These are phyloP conservation scores for Ophiostoma piceae DNA, from an alignment of 2,329 filamentous ascomycete species.

Conservation along the genomic window DNA sequence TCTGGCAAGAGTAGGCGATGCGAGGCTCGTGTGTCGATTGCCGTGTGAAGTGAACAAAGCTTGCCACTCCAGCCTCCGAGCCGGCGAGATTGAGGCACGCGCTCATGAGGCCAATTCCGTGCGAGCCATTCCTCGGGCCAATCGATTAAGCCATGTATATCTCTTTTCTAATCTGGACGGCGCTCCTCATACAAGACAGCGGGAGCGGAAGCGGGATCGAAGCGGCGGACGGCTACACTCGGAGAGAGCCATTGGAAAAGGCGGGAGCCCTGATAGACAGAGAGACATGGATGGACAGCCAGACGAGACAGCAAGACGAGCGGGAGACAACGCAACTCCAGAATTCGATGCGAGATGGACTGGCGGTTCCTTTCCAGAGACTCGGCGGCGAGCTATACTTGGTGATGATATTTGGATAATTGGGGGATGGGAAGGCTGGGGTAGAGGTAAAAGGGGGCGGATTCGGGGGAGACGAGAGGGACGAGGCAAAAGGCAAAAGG, in stretches of 20 bases:
- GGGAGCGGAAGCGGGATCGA: neutral
- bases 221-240: neutral
- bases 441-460: slow-evolving; percentile 15
- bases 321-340: neutral
- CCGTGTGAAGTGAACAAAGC: neutral
- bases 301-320: neutral
- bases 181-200: neutral
- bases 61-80: neutral
- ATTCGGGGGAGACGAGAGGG: slow-evolving; percentile 7
- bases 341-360: neutral
- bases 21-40: neutral
- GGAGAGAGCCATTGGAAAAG: neutral
- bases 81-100: slow-evolving; percentile 1
- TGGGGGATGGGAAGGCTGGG: slow-evolving; percentile 14
- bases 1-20: neutral
- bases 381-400: neutral
- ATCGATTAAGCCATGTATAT: too few species aligned
- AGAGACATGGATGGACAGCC: neutral
- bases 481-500: neutral
- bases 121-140: neutral
- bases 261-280: neutral
- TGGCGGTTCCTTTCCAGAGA: neutral
- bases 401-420: neutral
- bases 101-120: neutral
- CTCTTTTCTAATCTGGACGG: neutral